Percentiles rank a stretch among this genome's conserved stretches.
Conservation (phyloP, 768 basidiomycete species). For the Peribolospora kevripleyi region DNA sequence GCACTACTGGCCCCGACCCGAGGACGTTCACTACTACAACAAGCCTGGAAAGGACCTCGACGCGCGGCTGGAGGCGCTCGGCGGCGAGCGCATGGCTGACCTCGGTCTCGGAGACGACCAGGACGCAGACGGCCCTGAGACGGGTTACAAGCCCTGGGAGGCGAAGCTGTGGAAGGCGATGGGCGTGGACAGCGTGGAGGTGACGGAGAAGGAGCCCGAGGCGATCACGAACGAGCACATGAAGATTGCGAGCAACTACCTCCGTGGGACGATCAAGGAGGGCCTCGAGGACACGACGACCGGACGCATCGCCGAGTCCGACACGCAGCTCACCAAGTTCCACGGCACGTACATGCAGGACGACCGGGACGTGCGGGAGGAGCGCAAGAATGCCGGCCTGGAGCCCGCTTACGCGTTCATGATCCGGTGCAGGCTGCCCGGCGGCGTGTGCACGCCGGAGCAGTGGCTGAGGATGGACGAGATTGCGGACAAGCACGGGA, state of each 20-base stretch:
- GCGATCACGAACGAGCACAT: conserved; percentile 98
- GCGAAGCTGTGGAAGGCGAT: conserved; percentile 76
- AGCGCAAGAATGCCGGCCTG: conserved; percentile 68
- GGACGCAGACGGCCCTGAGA: conserved; percentile 83
- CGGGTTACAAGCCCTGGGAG: conserved; percentile 94
- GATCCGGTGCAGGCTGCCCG: conserved; percentile 92
- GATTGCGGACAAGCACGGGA: conserved; percentile 86
- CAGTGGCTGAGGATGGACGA: conserved; percentile 94
- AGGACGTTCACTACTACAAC: conserved; percentile 97
- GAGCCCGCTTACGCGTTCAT: conserved; percentile 96
- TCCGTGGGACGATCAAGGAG: conserved; percentile 84
- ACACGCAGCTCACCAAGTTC: conserved; percentile 93
- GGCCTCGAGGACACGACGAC: conserved; percentile 66
- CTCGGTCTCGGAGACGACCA: conserved; percentile 88
- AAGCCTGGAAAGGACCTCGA: conserved; percentile 82
- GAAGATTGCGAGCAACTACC: conserved; percentile 80
- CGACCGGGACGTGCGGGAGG: conserved; percentile 93
- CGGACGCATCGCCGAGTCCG: conserved; percentile 70
- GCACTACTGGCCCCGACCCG: conserved; percentile 93
- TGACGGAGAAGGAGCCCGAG: conserved; percentile 79
- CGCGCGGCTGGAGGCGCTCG: conserved; percentile 47
- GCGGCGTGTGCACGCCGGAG: conserved; percentile 67
- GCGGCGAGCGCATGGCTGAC: conserved; percentile 45
- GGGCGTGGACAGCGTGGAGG: conserved; percentile 68
- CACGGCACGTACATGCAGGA: conserved; percentile 92